Conservation (phyloP, 2,329 filamentous ascomycete species). For the Myriosclerotinia duriaeana region DNA sequence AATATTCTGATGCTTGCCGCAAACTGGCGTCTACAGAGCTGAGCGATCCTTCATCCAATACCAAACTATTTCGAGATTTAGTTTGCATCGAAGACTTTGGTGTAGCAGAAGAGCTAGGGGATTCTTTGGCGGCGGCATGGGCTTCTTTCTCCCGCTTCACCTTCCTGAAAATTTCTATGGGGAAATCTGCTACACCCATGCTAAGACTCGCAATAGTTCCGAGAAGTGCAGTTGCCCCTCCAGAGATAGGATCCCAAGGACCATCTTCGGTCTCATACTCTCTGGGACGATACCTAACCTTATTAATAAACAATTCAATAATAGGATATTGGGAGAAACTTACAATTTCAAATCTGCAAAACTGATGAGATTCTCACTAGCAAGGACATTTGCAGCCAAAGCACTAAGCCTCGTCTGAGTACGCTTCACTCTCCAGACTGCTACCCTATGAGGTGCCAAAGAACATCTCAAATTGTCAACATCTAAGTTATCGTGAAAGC, state of each 20-base stretch:
- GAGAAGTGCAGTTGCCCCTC: slow-evolving; percentile 74
- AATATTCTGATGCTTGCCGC: slow-evolving; percentile 22
- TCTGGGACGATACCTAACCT: slow-evolving; percentile 48
- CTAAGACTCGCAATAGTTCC: slow-evolving; percentile 78
- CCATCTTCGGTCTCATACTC: slow-evolving; percentile 79
- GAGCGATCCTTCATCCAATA: slow-evolving; percentile 18
- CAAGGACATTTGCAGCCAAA: slow-evolving; percentile 69
- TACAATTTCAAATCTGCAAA: slow-evolving; percentile 73
- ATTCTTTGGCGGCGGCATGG: slow-evolving; percentile 23
- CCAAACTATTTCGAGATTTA: slow-evolving; percentile 29
- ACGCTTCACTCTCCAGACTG: slow-evolving; percentile 72
- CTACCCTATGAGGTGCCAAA: slow-evolving; percentile 64
- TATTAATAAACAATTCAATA: slow-evolving; percentile 17
- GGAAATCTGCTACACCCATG: slow-evolving; percentile 77
- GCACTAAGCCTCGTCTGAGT: slow-evolving; percentile 68
- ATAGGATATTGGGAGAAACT: slow-evolving; percentile 38
- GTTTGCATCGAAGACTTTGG: slow-evolving; percentile 26
- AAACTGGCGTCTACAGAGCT: slow-evolving; percentile 20
- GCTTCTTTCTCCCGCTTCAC: slow-evolving; percentile 34
- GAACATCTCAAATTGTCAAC: slow-evolving; percentile 67
- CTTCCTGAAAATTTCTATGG: slow-evolving; percentile 54
- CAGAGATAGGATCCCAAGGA: slow-evolving; percentile 76
- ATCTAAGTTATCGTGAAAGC: slow-evolving; percentile 70
- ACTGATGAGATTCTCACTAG: slow-evolving; percentile 61
- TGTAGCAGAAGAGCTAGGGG: slow-evolving; percentile 25